Evolutionary conservation across 208 protist genomes (phyloP).

Genomic region (Blechomonas ayalai): DNA sequence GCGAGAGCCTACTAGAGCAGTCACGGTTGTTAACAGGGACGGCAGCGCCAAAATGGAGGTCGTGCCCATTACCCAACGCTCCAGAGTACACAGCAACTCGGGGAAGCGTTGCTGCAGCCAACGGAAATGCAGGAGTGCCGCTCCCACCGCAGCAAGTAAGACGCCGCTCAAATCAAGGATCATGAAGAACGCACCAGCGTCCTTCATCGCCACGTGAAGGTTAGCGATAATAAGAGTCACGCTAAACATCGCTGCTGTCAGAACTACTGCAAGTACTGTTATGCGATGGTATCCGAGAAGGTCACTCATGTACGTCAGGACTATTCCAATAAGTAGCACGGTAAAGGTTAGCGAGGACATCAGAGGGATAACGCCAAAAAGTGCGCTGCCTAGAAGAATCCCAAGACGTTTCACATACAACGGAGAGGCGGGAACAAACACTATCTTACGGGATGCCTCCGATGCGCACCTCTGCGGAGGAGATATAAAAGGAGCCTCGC

Average conservation of each 20-base stretch:
- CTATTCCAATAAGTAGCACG: slow-evolving; percentile 47
- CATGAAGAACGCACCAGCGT: slow-evolving; percentile 62
- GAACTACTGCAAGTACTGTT: slow-evolving; percentile 41
- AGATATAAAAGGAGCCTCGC: too few relatives aligned
- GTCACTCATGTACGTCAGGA: slow-evolving; percentile 73
- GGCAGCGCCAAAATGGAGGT: slow-evolving; percentile 63
- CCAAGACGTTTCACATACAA: slow-evolving; percentile 20
- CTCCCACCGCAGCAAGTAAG: slow-evolving; percentile 23
- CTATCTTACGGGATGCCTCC: background rate
- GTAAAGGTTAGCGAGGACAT: slow-evolving; percentile 60
- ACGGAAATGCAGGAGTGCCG: slow-evolving; percentile 67
- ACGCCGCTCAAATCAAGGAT: slow-evolving; percentile 40
- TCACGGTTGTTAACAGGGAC: slow-evolving; percentile 49
- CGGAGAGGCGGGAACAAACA: slow-evolving; percentile 20
- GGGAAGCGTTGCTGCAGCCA: slow-evolving; percentile 75
- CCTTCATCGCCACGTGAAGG: slow-evolving; percentile 37
- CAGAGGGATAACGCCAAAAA: slow-evolving; percentile 73
- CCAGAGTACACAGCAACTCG: slow-evolving; percentile 52
- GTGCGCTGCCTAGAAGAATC: slow-evolving; percentile 37
- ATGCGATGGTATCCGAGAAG: slow-evolving; percentile 57
- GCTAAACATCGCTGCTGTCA: slow-evolving; percentile 31
- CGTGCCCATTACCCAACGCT: slow-evolving; percentile 52
- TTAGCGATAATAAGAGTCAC: slow-evolving; percentile 63
- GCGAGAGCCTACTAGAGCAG: slow-evolving; percentile 53
- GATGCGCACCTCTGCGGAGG: slow-evolving; percentile 1